These are phyloP conservation scores for Cornus controversa DNA, from an alignment of 148 eudicot species.

Conservation along the genomic window DNA sequence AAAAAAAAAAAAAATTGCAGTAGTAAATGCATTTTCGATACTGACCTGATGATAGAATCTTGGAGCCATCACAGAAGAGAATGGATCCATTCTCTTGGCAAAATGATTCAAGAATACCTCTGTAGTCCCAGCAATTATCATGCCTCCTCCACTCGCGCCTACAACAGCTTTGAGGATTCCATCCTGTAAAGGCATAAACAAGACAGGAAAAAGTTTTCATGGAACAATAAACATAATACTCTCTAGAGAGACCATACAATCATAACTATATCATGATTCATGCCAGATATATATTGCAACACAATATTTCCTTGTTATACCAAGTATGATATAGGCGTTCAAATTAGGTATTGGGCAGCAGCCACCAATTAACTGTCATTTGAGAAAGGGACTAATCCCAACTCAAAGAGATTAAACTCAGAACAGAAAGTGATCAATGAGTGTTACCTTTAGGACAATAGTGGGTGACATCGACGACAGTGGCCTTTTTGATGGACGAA, in stretches of 20 bases:
- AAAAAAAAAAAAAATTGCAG: neutral
- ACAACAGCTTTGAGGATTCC: conserved; percentile 31
- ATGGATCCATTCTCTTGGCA: conserved; percentile 31
- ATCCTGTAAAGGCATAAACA: conserved; percentile 13
- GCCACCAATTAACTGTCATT: neutral
- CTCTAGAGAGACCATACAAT: no score
- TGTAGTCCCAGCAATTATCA: conserved; percentile 31
- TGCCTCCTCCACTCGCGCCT: conserved; percentile 46
- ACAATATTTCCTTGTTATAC: no score
- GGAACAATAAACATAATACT: no score
- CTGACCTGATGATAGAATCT: conserved; percentile 40
- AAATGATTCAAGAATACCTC: conserved; percentile 42
- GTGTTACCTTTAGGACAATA: conserved; percentile 33
- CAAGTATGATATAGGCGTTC: neutral
- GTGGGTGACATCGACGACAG: conserved; percentile 48
- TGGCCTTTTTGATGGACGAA: conserved; percentile 43
- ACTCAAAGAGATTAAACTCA: no score
- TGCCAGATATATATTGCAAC: no score
- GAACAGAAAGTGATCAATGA: no score
- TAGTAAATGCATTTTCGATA: neutral
- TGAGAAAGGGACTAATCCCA: no score
- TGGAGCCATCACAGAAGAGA: conserved; percentile 36
- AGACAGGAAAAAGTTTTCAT: no score
- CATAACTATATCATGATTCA: no score
- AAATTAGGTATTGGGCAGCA: neutral